These are phyloP conservation scores for Rhytidiadelphus loreus DNA, from an alignment of 225 moss, liverwort and hornwort species.

Conservation along the genomic window DNA sequence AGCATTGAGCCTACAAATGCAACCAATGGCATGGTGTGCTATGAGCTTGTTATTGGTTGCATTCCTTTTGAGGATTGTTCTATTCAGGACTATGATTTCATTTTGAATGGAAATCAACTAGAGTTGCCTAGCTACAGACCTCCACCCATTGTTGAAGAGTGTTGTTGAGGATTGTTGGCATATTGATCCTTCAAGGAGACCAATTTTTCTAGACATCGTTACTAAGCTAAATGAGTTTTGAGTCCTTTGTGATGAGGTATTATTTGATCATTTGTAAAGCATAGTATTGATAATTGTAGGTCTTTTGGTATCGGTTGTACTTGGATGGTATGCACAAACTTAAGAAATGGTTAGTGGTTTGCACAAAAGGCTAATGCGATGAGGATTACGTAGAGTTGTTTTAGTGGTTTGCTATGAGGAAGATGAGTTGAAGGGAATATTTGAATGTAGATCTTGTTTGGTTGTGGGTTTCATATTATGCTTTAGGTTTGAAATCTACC, in stretches of 20 bases:
- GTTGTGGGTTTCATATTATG: not conserved
- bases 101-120: not conserved
- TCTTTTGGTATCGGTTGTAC: not conserved
- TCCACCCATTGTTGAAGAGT: not conserved
- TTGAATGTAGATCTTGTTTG: not conserved
- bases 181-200: not conserved
- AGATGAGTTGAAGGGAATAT: too few species aligned
- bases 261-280: not conserved
- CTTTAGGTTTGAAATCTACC: not conserved
- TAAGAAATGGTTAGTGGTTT: not conserved
- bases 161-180: not conserved
- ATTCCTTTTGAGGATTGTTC: not conserved
- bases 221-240: not conserved
- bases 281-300: too few species aligned
- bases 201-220: not conserved
- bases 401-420: not conserved
- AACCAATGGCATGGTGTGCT: not conserved
- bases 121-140: not conserved
- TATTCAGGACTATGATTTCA: not conserved
- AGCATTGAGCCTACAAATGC: too few species aligned
- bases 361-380: rapidly evolving
- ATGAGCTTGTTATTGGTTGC: not conserved
- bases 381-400: not conserved
- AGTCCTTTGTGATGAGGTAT: not conserved
- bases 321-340: rapidly evolving